These are phyloP conservation scores for Amniculicola lignicola DNA, from an alignment of 495 filamentous ascomycete genomes.

Conservation along the genomic window DNA sequence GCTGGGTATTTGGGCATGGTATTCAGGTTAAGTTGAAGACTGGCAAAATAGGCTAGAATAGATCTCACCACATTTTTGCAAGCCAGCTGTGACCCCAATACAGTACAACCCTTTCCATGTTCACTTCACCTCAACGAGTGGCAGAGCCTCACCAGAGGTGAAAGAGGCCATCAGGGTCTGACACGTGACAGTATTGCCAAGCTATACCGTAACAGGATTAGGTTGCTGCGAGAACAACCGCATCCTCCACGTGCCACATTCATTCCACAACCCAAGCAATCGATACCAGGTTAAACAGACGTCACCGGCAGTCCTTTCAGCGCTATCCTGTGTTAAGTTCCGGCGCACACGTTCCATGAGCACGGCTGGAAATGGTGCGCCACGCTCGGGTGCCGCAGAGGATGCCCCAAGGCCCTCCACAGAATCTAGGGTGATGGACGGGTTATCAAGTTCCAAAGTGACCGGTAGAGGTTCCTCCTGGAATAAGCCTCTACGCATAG, in stretches of 20 bases:
- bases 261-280: neutral
- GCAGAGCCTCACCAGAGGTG: too few relatives aligned
- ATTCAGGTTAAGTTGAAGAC: too few relatives aligned
- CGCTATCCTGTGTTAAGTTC: neutral
- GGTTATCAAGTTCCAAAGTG: conserved; percentile 66
- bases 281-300: conserved; percentile 9
- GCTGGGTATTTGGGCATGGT: too few relatives aligned
- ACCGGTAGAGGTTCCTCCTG: conserved; percentile 51
- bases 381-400: conserved; percentile 27
- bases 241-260: conserved; percentile 9
- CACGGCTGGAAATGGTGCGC: conserved; percentile 31
- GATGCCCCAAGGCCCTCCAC: conserved; percentile 17
- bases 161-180: too few relatives aligned
- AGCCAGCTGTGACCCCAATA: too few relatives aligned
- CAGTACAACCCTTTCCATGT: too few relatives aligned
- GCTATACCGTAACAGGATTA: too few relatives aligned
- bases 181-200: too few relatives aligned
- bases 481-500: neutral
- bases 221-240: too few relatives aligned
- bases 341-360: conserved; percentile 27
- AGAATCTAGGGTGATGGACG: conserved; percentile 39
- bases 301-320: neutral
- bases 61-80: too few relatives aligned
- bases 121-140: too few relatives aligned
- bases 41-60: too few relatives aligned